Percentiles rank a stretch among this genome's conserved stretches.
phyloP scores from a whole-genome alignment of 495 filamentous ascomycete species.

The Penicillium nucicola region DNA sequence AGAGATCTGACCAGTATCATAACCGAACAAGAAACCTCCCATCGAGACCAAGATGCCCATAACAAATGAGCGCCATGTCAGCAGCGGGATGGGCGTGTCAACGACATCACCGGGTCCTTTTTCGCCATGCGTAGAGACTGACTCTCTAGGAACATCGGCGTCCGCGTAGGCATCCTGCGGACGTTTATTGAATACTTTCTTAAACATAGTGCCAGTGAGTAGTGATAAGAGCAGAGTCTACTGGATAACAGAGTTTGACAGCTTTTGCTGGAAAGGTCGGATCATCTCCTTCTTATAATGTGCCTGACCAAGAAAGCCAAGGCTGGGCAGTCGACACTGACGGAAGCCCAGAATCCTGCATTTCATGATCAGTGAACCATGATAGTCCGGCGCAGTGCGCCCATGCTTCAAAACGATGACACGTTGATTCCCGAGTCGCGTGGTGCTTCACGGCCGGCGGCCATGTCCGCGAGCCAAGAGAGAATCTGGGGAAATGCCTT shows the following conservation, averaged over 20 bases:
- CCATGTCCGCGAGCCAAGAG: slow-evolving; percentile 3
- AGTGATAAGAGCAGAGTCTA: not conserved
- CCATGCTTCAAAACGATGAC: slow-evolving; percentile 16
- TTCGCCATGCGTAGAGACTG: slow-evolving; percentile 19
- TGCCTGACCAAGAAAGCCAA: not conserved
- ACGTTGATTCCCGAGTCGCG: slow-evolving; percentile 13
- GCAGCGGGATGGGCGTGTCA: slow-evolving; percentile 30
- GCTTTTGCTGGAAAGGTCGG: not conserved
- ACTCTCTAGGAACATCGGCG: slow-evolving; percentile 13
- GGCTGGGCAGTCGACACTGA: not conserved
- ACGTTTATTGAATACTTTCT: slow-evolving; percentile 17
- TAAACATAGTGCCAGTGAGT: slow-evolving; percentile 10
- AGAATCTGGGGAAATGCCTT: slow-evolving; percentile 21
- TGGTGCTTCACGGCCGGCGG: not conserved
- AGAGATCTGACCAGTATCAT: slow-evolving; percentile 44
- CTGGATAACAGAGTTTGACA: not conserved
- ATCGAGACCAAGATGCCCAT: slow-evolving; percentile 58
- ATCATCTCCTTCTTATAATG: slow-evolving; percentile 5
- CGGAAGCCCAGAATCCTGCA: not conserved
- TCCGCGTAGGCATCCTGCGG: slow-evolving; percentile 12
- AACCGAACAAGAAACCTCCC: slow-evolving; percentile 59
- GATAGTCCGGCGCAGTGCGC: slow-evolving; percentile 1
- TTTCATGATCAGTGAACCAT: slow-evolving; percentile 2
- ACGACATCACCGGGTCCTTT: slow-evolving; percentile 20
- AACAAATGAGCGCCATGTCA: slow-evolving; percentile 37